phyloP scores from a whole-genome alignment of 2,329 filamentous ascomycete species.

The Aphanocladium album region DNA sequence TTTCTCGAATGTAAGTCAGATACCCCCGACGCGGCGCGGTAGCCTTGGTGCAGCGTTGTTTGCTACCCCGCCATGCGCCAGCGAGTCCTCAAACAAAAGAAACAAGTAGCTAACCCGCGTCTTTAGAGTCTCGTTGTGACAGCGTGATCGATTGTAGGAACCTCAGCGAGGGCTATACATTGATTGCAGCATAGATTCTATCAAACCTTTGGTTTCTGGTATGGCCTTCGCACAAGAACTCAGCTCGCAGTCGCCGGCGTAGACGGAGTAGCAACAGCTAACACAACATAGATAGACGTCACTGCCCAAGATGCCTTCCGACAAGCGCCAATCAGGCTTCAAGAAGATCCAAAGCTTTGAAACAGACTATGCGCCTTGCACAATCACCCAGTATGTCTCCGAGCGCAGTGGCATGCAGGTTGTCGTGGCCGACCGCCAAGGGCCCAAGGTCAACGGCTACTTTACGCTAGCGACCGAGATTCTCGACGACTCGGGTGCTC shows the following conservation, averaged over 20 bases:
- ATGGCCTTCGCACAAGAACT: neutral
- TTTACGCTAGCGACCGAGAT: slow-evolving; percentile 97
- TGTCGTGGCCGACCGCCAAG: slow-evolving; percentile 83
- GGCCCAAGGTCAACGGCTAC: slow-evolving; percentile 92
- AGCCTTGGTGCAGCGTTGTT: neutral
- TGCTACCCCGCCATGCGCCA: slow-evolving; percentile 10
- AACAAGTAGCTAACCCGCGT: neutral
- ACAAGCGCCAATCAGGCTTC: slow-evolving; percentile 56
- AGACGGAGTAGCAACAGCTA: neutral
- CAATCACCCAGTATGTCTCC: slow-evolving; percentile 93
- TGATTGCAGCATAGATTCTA: neutral
- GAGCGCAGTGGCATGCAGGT: slow-evolving; percentile 91
- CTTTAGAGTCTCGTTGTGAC: neutral
- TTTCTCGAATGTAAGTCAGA: neutral
- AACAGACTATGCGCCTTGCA: slow-evolving; percentile 82
- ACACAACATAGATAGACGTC: neutral
- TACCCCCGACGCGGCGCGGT: neutral
- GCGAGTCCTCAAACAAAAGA: neutral
- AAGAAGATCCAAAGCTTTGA: slow-evolving; percentile 80
- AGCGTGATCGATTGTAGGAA: neutral
- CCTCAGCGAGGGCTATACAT: neutral
- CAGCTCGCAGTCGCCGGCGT: neutral
- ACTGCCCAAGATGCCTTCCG: slow-evolving; percentile 49
- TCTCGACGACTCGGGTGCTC: slow-evolving; percentile 91
- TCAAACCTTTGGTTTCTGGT: neutral